Evolutionary conservation across 2,329 filamentous ascomycete genomes (phyloP).

Genomic region (Cercospora janseana): DNA sequence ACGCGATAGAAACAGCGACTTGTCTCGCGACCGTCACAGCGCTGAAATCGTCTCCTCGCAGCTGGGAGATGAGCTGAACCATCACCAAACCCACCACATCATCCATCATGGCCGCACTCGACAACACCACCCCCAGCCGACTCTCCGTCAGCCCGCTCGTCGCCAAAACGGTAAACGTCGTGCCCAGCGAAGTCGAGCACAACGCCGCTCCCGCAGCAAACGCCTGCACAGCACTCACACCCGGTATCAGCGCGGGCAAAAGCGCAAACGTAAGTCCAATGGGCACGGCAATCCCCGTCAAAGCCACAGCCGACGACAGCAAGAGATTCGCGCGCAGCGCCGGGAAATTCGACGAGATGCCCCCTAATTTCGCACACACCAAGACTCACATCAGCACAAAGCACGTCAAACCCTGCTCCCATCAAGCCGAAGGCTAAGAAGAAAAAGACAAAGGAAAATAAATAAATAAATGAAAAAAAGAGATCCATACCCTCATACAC

Average conservation of each 20-base stretch:
- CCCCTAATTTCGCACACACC: too few species aligned
- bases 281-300: conserved; percentile 63
- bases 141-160: conserved; percentile 59
- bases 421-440: too few species aligned
- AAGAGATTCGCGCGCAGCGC: conserved; percentile 59
- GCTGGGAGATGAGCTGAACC: conserved; percentile 69
- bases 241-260: conserved; percentile 45
- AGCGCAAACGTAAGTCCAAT: conserved; percentile 66
- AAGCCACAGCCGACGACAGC: conserved; percentile 61
- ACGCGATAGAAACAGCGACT: conserved; percentile 52
- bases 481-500: conserved; percentile 57
- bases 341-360: conserved; percentile 55
- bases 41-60: conserved; percentile 50
- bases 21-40: conserved; percentile 50
- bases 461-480: neutral
- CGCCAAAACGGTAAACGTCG: conserved; percentile 63
- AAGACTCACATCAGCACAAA: too few species aligned
- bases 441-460: conserved; percentile 41
- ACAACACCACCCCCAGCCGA: conserved; percentile 61
- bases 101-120: conserved; percentile 76
- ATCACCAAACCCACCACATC: conserved; percentile 76
- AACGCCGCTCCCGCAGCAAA: conserved; percentile 73
- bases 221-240: conserved; percentile 57
- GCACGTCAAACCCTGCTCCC: too few species aligned
- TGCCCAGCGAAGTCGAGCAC: conserved; percentile 72